A percentile compares a stretch with the other conserved stretches of the same genome.
phyloP scores from a whole-genome alignment of 495 filamentous ascomycete genomes.

The Pyronema omphalodes region DNA sequence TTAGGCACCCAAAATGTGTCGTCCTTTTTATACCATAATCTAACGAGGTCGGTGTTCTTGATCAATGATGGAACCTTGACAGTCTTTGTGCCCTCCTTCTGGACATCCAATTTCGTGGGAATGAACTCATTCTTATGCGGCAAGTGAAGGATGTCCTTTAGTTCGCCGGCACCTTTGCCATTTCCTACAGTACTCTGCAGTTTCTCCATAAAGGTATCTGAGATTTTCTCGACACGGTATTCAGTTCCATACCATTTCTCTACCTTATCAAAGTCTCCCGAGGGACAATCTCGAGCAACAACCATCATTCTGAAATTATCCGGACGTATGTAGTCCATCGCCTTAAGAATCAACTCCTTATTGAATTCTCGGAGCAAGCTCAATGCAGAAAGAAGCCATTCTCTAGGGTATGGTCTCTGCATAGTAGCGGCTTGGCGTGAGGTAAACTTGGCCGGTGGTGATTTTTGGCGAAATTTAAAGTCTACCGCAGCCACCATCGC shows the following conservation, averaged over 20 bases:
- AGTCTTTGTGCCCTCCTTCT: slow-evolving; percentile 62
- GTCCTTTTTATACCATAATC: slow-evolving; percentile 98
- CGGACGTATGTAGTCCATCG: slow-evolving; percentile 53
- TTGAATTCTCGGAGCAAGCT: slow-evolving; percentile 62
- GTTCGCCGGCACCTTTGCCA: slow-evolving; percentile 30
- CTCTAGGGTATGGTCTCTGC: slow-evolving; percentile 72
- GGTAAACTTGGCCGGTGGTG: slow-evolving; percentile 69
- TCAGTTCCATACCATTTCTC: slow-evolving; percentile 99
- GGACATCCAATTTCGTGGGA: slow-evolving; percentile 79
- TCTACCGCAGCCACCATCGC: slow-evolving; percentile 78
- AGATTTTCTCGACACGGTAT: slow-evolving; percentile 69
- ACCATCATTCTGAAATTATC: slow-evolving; percentile 79
- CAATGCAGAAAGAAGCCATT: slow-evolving; percentile 66
- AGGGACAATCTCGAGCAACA: slow-evolving; percentile 64
- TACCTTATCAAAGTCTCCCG: slow-evolving; percentile 46
- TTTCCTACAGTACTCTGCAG: slow-evolving; percentile 44
- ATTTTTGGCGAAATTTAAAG: slow-evolving; percentile 89
- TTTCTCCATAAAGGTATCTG: slow-evolving; percentile 49
- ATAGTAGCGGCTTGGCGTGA: slow-evolving; percentile 64
- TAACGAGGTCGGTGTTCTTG: slow-evolving; percentile 61
- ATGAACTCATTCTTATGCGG: slow-evolving; percentile 95
- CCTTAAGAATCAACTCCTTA: slow-evolving; percentile 52
- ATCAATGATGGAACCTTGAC: slow-evolving; percentile 59
- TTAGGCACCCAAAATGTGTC: slow-evolving; percentile 98
- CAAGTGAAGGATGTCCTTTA: slow-evolving; percentile 57